phyloP scores from a whole-genome alignment of 129 eudicot genomes.

The Solidago caesia region DNA sequence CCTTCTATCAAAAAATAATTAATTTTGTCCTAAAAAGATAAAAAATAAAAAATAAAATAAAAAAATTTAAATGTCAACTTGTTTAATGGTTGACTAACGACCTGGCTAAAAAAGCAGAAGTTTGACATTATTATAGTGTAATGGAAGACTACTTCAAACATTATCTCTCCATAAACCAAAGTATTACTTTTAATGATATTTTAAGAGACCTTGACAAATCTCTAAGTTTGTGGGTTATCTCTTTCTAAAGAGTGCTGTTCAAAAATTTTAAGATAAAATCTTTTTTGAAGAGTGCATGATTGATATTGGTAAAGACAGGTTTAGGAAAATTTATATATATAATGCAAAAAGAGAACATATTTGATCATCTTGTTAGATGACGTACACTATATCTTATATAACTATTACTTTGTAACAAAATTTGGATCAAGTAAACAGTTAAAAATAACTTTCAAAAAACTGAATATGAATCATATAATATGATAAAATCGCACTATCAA shows the following conservation, averaged over 20 bases:
- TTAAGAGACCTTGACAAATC: not conserved
- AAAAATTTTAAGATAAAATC: too few relatives aligned
- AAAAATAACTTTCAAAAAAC: not conserved
- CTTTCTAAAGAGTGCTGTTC: too few relatives aligned
- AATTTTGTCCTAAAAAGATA: too few relatives aligned
- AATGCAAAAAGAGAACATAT: too few relatives aligned
- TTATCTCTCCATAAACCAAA: not conserved
- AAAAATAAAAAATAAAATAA: not conserved
- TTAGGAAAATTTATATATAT: too few relatives aligned
- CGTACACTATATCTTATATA: too few relatives aligned
- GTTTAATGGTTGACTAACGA: conserved; percentile 34
- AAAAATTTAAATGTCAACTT: conserved; percentile 22
- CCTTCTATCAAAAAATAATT: too few relatives aligned
- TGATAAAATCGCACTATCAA: not conserved
- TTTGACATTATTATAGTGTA: conserved; percentile 15
- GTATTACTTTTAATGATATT: not conserved
- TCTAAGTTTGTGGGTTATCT: conserved; percentile 1
- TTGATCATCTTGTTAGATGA: too few relatives aligned
- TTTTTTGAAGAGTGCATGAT: not conserved
- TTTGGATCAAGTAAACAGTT: too few relatives aligned
- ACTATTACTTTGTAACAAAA: too few relatives aligned
- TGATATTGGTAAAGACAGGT: not conserved
- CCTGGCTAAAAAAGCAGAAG: conserved; percentile 23
- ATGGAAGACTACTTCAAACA: conserved; percentile 38
- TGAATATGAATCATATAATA: not conserved